phyloP scores from a whole-genome alignment of 306 rosid genomes.

The Lagenaria siceraria region DNA sequence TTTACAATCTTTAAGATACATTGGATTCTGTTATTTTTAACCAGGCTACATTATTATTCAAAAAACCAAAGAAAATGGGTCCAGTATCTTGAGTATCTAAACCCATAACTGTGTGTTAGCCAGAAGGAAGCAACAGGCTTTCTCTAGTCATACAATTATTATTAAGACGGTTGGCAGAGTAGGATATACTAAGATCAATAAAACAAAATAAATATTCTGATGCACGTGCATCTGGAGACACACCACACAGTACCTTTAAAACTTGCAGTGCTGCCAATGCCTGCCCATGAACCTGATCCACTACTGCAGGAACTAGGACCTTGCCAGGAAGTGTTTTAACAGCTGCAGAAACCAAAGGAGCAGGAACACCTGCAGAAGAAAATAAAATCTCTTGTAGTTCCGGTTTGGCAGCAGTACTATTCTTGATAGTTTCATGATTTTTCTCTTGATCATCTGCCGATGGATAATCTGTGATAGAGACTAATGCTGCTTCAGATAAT shows the following conservation, averaged over 20 bases:
- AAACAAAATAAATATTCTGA: not conserved
- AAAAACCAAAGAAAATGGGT: not conserved
- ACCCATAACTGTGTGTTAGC: not conserved
- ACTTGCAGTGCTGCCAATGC: slow-evolving; percentile 88
- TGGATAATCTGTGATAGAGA: slow-evolving; percentile 18
- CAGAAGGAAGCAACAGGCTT: not conserved
- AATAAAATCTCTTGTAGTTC: slow-evolving; percentile 43
- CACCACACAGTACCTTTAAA: slow-evolving; percentile 46
- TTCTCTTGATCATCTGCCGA: slow-evolving; percentile 27
- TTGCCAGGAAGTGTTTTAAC: slow-evolving; percentile 68
- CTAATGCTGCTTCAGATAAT: slow-evolving; percentile 17
- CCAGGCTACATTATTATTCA: not conserved
- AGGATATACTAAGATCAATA: not conserved
- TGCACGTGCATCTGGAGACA: not conserved
- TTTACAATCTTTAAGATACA: not conserved
- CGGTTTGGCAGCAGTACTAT: slow-evolving; percentile 36
- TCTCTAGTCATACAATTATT: not conserved
- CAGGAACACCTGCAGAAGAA: slow-evolving; percentile 90
- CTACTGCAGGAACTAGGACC: slow-evolving; percentile 83
- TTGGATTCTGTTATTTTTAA: not conserved
- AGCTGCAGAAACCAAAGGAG: slow-evolving; percentile 81
- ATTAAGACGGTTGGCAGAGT: not conserved
- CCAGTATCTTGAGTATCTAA: not conserved
- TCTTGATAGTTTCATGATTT: slow-evolving; percentile 19
- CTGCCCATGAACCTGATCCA: slow-evolving; percentile 97